Base-by-base conservation (phyloP, 129 eudicot species). In the Saposhnikovia divaricata region DNA sequence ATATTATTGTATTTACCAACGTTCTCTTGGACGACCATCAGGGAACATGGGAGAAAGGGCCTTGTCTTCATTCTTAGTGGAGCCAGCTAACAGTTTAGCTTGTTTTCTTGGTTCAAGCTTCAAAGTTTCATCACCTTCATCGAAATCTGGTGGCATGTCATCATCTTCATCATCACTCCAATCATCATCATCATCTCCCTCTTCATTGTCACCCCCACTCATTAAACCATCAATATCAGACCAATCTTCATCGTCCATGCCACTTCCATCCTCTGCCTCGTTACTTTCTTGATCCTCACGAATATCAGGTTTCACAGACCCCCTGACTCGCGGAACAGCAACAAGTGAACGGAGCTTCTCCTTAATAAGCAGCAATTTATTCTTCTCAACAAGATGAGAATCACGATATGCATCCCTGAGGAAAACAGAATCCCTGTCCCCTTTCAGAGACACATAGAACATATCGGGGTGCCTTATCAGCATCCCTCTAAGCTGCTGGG, bases 391-490 rank as follows among this genome's bases (percentile, higher is more conserved):
- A 87, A 96, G 79, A 6, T 92, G 92, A 15, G 98, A 92, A 84
- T 93, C 98, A 57, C 88, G 89, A 81, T 96, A 96, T 0, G 98
- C 98, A 57, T 96, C 98, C 23, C 99, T 87, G 31, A 96, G 95
- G 74, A 96, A 96, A 80, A 96, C 98, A 23, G 99, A 96, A 80
- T 96, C 99, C 63, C 99, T 87, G 25, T 89, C 98, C 77, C 99
- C 99, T 85, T 96, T 96, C 21, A 96, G 87, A 0, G 99, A 96
- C 1, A 96, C 91, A 70, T 96, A 92, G 69, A 96, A 96, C 99
- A 96, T 90, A 84, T 96, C 99, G 34, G 99, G 98, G 85, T 96
- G 99, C 88, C 99, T 89, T 78, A 96, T 85, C 86, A 96, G 84
- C 99, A 96, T 92, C 79, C 97, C 97, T 42, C 99, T 84, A 69